Conservation (phyloP, 78 protist genomes). For the Tieghemostelium lacteum region DNA sequence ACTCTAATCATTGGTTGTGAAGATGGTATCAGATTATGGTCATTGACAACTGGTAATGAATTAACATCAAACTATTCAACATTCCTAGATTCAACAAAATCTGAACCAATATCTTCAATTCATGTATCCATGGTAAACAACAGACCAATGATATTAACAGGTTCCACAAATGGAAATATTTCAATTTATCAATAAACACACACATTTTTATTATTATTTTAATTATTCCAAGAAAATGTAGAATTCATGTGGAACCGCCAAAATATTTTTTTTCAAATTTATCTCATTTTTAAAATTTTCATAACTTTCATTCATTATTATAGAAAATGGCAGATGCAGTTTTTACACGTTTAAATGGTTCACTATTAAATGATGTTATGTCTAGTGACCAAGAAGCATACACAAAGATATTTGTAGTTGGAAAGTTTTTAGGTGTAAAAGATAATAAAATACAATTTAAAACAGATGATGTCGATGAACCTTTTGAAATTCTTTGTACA, state of each 20-base stretch:
- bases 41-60: conserved; percentile 61
- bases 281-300: no score
- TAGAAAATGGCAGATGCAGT: no score
- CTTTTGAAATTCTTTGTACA: no score
- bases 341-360: no score
- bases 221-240: no score
- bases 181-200: conserved; percentile 10
- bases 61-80: conserved; percentile 11
- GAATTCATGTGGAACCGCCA: no score
- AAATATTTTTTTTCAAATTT: no score
- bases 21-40: conserved; percentile 46
- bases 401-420: neutral
- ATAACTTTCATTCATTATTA: no score
- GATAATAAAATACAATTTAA: neutral
- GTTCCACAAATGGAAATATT: conserved; percentile 33
- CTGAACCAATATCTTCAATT: conserved; percentile 36
- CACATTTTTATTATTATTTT: neutral
- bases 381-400: no score
- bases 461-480: neutral
- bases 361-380: no score
- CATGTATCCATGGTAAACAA: conserved; percentile 15
- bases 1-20: conserved; percentile 38
- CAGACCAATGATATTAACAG: conserved; percentile 27
- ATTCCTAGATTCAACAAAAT: neutral
- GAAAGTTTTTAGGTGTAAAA: no score